A percentile compares a stretch with the other conserved stretches of the same genome.
Evolutionary conservation across 108 stramenopile species (phyloP).

Genomic region (Parietichytrium sp.): DNA sequence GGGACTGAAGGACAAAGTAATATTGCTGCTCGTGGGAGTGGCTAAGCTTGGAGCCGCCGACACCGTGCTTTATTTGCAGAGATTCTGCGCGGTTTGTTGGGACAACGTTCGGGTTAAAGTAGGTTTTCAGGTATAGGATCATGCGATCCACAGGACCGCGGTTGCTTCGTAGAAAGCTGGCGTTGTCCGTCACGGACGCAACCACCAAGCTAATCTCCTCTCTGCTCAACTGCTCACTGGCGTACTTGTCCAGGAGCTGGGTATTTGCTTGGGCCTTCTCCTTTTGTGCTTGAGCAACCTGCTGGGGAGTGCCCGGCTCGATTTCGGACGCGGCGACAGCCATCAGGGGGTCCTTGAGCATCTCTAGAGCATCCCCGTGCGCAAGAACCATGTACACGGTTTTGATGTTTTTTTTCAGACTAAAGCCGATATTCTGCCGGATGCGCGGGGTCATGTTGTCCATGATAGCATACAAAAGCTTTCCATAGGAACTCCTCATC

Average conservation of each 20-base stretch:
- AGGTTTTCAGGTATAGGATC: constrained; percentile 63
- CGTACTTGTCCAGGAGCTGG: constrained; percentile 42
- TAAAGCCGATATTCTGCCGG: constrained; percentile 56
- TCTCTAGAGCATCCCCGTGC: constrained; percentile 42
- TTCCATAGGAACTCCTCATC: constrained; percentile 77
- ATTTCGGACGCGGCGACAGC: constrained; percentile 52
- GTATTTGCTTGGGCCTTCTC: constrained; percentile 39
- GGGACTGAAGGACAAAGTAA: constrained; percentile 72
- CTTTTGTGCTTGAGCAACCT: neutral
- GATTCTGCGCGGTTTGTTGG: constrained; percentile 43
- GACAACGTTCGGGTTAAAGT: constrained; percentile 62
- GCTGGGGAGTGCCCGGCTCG: neutral
- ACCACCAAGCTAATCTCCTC: constrained; percentile 63
- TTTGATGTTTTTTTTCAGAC: constrained; percentile 62
- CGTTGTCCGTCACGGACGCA: constrained; percentile 72
- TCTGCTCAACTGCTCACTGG: constrained; percentile 40
- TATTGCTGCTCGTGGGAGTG: constrained; percentile 78
- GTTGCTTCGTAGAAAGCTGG: constrained; percentile 68
- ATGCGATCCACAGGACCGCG: constrained; percentile 68
- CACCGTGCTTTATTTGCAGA: constrained; percentile 43
- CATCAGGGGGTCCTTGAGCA: constrained; percentile 63
- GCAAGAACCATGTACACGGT: constrained; percentile 56
- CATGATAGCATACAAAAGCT: constrained; percentile 78
- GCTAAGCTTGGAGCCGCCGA: constrained; percentile 68
- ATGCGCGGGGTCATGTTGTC: constrained; percentile 66